These are phyloP conservation scores for Rachicladosporium sp. DNA, from an alignment of 2,329 filamentous ascomycete species.

Conservation along the genomic window DNA sequence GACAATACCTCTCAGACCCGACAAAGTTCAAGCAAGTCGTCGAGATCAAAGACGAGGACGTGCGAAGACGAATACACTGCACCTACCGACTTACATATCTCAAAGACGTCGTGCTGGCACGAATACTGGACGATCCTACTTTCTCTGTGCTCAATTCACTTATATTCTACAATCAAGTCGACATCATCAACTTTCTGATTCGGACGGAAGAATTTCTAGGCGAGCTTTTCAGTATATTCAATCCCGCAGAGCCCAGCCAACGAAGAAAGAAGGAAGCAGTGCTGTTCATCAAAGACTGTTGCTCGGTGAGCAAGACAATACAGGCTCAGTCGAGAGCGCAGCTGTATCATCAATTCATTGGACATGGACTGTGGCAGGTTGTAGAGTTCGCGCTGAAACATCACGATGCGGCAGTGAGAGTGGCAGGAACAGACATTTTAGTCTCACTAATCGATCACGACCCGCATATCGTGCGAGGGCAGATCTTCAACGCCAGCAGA, in stretches of 20 bases:
- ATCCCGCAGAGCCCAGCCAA: constrained; percentile 45
- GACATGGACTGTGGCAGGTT: constrained; percentile 73
- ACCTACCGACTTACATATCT: constrained; percentile 93
- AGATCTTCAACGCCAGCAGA: constrained; percentile 82
- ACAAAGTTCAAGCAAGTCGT: constrained; percentile 95
- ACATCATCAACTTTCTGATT: constrained; percentile 93
- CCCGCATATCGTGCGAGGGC: constrained; percentile 81
- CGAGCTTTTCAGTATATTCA: constrained; percentile 80
- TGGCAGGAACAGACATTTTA: constrained; percentile 86
- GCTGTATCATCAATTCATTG: constrained; percentile 82
- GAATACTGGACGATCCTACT: constrained; percentile 92
- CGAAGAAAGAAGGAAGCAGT: constrained; percentile 86
- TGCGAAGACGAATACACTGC: constrained; percentile 85
- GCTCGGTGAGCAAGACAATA: constrained; percentile 83
- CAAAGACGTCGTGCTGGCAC: constrained; percentile 93
- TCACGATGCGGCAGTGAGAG: constrained; percentile 68
- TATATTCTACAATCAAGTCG: constrained; percentile 98
- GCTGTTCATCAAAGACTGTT: constrained; percentile 93
- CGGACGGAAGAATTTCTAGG: constrained; percentile 63
- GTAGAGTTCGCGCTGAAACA: constrained; percentile 87
- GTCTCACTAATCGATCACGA: constrained; percentile 94
- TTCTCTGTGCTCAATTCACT: constrained; percentile 95
- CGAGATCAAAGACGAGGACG: constrained; percentile 67
- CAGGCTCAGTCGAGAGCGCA: constrained; percentile 70
- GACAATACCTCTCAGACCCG: constrained; percentile 79